Evolutionary conservation across 1,284 basidiomycete genomes (phyloP).

Genomic region (Flammula alnicola): DNA sequence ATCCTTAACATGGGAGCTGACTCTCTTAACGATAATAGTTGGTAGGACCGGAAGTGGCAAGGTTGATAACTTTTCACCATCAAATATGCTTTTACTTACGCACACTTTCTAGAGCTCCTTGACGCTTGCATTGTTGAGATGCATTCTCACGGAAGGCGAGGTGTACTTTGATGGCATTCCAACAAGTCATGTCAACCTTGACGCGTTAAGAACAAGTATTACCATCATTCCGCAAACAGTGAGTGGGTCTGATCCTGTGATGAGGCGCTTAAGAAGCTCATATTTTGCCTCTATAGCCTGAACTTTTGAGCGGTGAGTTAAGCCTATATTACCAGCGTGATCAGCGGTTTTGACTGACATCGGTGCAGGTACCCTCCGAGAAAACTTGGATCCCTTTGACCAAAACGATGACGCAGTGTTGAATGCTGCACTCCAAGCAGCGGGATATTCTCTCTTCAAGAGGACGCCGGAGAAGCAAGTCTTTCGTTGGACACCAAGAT

Average conservation of each 20-base stretch:
- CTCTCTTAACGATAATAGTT: conserved; percentile 37
- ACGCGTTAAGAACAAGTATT: conserved; percentile 61
- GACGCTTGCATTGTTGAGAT: conserved; percentile 53
- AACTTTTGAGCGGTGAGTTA: conserved; percentile 13
- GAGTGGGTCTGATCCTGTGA: background rate
- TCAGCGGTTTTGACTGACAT: background rate
- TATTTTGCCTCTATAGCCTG: conserved; percentile 1
- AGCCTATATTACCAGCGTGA: background rate
- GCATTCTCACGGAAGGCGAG: conserved; percentile 60
- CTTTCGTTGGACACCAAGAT: conserved; percentile 58
- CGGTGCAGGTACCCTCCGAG: conserved; percentile 26
- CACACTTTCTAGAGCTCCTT: conserved; percentile 50
- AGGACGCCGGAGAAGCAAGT: conserved; percentile 51
- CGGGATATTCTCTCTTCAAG: conserved; percentile 59
- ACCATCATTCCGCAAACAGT: conserved; percentile 60
- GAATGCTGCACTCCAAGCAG: conserved; percentile 57
- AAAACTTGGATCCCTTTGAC: conserved; percentile 68
- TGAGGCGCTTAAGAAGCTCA: background rate
- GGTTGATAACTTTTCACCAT: conserved; percentile 32
- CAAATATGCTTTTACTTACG: conserved; percentile 36
- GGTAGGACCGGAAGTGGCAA: conserved; percentile 80
- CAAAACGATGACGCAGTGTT: conserved; percentile 70
- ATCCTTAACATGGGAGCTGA: no score
- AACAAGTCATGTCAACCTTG: conserved; percentile 59
- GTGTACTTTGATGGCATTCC: conserved; percentile 55